Evolutionary conservation across 148 eudicot genomes (phyloP).

Genomic region (Cornus suecica): DNA sequence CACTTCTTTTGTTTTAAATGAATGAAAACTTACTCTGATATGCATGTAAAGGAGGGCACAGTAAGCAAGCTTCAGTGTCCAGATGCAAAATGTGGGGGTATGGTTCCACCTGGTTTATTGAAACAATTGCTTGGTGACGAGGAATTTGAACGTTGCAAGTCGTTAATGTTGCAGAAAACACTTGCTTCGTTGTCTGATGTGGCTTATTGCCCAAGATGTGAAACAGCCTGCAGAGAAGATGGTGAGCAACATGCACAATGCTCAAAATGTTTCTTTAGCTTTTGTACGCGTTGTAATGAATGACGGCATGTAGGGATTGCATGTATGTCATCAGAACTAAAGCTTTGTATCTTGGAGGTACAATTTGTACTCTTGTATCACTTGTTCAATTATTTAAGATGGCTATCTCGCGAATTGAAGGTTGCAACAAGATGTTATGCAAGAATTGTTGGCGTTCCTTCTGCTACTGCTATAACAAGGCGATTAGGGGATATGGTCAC

Average conservation of each 20-base stretch:
- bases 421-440: slow-evolving; percentile 95
- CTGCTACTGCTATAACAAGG: slow-evolving; percentile 77
- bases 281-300: slow-evolving; percentile 86
- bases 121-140: slow-evolving; percentile 66
- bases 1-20: slow-evolving; percentile 88
- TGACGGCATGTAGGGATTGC: slow-evolving; percentile 69
- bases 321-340: slow-evolving; percentile 89
- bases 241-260: slow-evolving; percentile 87
- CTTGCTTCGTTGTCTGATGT: slow-evolving; percentile 86
- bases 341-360: slow-evolving; percentile 72
- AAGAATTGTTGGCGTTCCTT: slow-evolving; percentile 65
- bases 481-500: slow-evolving; percentile 90
- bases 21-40: slow-evolving; percentile 71
- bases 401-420: slow-evolving; percentile 87
- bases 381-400: slow-evolving; percentile 16
- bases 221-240: slow-evolving; percentile 83
- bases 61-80: slow-evolving; percentile 74
- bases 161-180: slow-evolving; percentile 71
- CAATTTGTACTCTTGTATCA: not conserved
- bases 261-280: slow-evolving; percentile 85
- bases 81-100: slow-evolving; percentile 73
- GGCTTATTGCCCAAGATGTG: slow-evolving; percentile 96
- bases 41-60: slow-evolving; percentile 81
- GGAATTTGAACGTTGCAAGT: slow-evolving; percentile 83
- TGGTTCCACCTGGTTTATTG: slow-evolving; percentile 85